These are phyloP conservation scores for Sanghuangporus baumii DNA, from an alignment of 1,284 basidiomycete species.

Conservation along the genomic window DNA sequence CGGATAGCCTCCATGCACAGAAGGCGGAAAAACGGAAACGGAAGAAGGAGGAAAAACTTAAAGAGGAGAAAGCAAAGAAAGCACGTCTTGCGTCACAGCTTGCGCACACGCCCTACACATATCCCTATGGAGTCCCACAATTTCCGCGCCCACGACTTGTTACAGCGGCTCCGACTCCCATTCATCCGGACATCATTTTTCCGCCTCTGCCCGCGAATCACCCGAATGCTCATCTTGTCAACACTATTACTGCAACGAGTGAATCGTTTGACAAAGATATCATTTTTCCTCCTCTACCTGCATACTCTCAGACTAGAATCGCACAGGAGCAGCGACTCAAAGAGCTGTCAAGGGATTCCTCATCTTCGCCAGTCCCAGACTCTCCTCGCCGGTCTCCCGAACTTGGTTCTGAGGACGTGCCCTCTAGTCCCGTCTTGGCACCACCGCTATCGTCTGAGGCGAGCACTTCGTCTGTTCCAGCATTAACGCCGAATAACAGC, in stretches of 20 bases:
- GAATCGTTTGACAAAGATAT: constrained; percentile 61
- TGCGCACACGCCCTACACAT: neutral
- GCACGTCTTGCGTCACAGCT: neutral
- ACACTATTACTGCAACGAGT: constrained; percentile 35
- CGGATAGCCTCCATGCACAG: constrained; percentile 4
- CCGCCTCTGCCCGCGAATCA: constrained; percentile 48
- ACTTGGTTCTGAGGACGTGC: neutral
- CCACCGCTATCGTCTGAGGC: constrained; percentile 24
- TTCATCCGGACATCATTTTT: constrained; percentile 30
- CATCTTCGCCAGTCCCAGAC: constrained; percentile 20
- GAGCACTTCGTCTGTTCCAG: constrained; percentile 38
- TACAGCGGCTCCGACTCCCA: constrained; percentile 9
- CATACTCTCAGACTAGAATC: constrained; percentile 33
- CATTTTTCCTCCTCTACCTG: constrained; percentile 64
- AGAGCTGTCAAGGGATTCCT: constrained; percentile 21
- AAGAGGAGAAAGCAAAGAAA: constrained; percentile 9
- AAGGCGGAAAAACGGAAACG: constrained; percentile 15
- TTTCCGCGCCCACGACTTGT: constrained; percentile 25
- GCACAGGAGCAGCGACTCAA: constrained; percentile 6
- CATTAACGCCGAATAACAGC: constrained; percentile 53
- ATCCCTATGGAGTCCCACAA: constrained; percentile 13
- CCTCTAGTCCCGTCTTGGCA: constrained; percentile 14
- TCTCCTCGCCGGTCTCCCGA: constrained; percentile 24
- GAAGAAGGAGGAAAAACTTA: constrained; percentile 15
- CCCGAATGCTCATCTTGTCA: constrained; percentile 46